phyloP scores from a whole-genome alignment of 2,329 filamentous ascomycete genomes.

The Raffaelea arxii region DNA sequence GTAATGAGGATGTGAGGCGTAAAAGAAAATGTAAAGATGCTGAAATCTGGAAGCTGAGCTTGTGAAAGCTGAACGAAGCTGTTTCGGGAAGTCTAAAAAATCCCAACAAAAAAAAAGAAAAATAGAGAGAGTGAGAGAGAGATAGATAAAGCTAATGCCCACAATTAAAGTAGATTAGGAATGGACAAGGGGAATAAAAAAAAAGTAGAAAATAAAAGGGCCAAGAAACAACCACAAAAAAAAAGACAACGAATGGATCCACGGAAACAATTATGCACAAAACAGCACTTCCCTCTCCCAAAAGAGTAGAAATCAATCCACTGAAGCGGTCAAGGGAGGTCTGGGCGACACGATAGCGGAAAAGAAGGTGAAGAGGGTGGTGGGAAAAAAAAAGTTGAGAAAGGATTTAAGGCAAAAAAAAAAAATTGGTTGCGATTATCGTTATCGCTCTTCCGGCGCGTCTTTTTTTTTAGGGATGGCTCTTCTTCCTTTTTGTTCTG shows the following conservation, averaged over 20 bases:
- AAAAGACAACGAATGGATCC: not conserved
- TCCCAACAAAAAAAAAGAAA: not conserved
- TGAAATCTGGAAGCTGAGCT: not conserved
- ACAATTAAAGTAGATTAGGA: not conserved
- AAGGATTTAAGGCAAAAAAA: not conserved
- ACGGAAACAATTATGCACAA: not conserved
- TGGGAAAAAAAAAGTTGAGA: not conserved
- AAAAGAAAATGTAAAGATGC: not conserved
- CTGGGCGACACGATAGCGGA: no score
- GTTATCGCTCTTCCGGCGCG: not conserved
- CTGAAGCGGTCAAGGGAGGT: no score
- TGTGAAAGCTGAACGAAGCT: no score
- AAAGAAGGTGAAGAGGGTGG: no score
- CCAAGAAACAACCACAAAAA: not conserved
- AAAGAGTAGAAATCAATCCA: no score
- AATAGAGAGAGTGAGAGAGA: not conserved
- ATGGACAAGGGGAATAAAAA: not conserved
- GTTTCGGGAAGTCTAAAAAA: not conserved
- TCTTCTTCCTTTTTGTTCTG: not conserved
- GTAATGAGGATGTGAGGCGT: not conserved
- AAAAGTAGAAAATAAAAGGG: not conserved
- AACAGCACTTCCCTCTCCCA: no score
- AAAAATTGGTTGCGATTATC: not conserved
- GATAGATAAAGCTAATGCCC: not conserved
- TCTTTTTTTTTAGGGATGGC: not conserved